These are phyloP conservation scores for Fusarium sp. DNA, from an alignment of 2,329 filamentous ascomycete species.

Conservation along the genomic window DNA sequence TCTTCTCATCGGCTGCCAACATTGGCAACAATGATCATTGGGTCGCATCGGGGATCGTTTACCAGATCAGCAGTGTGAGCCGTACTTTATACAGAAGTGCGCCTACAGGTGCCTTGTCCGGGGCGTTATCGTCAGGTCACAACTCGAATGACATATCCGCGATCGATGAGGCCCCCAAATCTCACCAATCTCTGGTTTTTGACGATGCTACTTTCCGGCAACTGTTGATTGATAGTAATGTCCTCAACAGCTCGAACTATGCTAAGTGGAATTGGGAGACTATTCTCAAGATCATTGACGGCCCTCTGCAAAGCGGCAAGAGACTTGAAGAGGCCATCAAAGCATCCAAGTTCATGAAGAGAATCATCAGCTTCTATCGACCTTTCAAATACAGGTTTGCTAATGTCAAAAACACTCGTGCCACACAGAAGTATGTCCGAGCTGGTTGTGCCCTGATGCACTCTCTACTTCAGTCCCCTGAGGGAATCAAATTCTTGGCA, in stretches of 20 bases:
- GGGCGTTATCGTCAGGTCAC: constrained; percentile 52
- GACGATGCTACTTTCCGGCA: constrained; percentile 72
- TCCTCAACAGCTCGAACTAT: constrained; percentile 88
- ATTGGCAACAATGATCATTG: constrained; percentile 78
- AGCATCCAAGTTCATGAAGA: constrained; percentile 94
- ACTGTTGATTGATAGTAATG: constrained; percentile 77
- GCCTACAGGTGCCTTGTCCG: constrained; percentile 53
- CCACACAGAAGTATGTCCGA: constrained; percentile 91
- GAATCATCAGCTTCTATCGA: constrained; percentile 91
- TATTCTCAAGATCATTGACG: constrained; percentile 89
- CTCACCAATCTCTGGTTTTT: constrained; percentile 55
- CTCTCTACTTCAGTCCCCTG: constrained; percentile 82
- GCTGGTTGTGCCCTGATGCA: constrained; percentile 89
- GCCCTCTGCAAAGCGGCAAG: constrained; percentile 88
- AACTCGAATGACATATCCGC: constrained; percentile 57
- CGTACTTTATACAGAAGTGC: constrained; percentile 86
- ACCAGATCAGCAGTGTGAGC: constrained; percentile 98
- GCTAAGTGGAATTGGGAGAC: constrained; percentile 98
- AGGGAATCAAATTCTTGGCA: constrained; percentile 84
- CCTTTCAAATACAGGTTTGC: constrained; percentile 98
- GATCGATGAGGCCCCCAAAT: constrained; percentile 66
- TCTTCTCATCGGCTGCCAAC: constrained; percentile 79
- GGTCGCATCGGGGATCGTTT: constrained; percentile 87
- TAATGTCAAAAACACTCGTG: constrained; percentile 86
- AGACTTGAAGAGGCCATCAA: constrained; percentile 93